These are phyloP conservation scores for Lomentospora prolificans DNA, from an alignment of 2,329 filamentous ascomycete genomes.

Conservation along the genomic window DNA sequence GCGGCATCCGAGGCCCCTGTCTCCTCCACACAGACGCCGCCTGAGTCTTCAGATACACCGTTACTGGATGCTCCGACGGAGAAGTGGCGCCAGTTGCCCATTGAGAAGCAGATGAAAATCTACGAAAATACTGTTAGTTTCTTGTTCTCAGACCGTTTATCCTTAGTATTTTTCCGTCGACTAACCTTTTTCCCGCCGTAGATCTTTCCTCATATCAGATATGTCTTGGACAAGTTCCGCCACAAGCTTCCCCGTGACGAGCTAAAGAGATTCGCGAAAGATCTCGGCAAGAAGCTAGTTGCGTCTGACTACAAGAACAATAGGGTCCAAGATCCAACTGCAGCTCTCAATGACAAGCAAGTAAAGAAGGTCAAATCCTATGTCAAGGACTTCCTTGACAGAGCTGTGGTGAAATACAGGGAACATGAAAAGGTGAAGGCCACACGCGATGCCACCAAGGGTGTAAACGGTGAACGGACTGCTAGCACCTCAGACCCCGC, in stretches of 20 bases:
- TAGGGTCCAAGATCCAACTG: conserved; percentile 71
- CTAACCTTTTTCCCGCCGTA: conserved; percentile 21
- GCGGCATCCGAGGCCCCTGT: conserved; percentile 36
- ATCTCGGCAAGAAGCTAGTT: conserved; percentile 79
- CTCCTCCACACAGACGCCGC: conserved; percentile 45
- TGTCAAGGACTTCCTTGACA: conserved; percentile 78
- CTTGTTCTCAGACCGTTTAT: conserved; percentile 34
- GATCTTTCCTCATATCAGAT: conserved; percentile 77
- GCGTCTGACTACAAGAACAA: conserved; percentile 85
- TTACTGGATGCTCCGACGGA: conserved; percentile 52
- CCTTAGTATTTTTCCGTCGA: neutral
- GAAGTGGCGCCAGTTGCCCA: conserved; percentile 57
- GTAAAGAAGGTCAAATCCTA: conserved; percentile 74
- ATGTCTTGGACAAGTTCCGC: conserved; percentile 78
- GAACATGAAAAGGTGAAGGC: conserved; percentile 45
- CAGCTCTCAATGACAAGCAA: conserved; percentile 62
- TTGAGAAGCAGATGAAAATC: conserved; percentile 88
- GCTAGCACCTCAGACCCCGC: conserved; percentile 12
- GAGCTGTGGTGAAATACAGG: conserved; percentile 66
- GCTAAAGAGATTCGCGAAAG: conserved; percentile 51
- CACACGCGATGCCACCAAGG: conserved; percentile 25
- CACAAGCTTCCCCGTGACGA: conserved; percentile 78
- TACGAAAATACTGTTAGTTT: conserved; percentile 81
- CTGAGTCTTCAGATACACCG: conserved; percentile 47
- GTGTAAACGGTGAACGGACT: conserved; percentile 24